These are phyloP conservation scores for Chrysanthemum seticuspe DNA, from an alignment of 129 eudicot species.

Conservation along the genomic window DNA sequence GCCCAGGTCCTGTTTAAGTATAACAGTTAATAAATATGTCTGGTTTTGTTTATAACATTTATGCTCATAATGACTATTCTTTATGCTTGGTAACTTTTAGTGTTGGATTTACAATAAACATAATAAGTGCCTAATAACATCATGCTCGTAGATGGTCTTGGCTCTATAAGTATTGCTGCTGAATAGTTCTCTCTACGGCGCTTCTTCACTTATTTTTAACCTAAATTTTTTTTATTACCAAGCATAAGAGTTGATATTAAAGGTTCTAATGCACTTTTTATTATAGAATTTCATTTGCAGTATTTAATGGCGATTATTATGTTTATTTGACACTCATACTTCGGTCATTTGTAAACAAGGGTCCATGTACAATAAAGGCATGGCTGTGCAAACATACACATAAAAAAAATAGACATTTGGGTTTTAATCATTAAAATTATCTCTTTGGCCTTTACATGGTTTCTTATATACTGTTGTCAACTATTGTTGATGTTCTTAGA, in stretches of 20 bases:
- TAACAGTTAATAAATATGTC: not conserved
- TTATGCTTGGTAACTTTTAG: constrained; percentile 7
- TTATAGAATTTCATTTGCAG: not conserved
- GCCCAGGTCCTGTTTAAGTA: constrained; percentile 56
- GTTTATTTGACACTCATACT: not conserved
- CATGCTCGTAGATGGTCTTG: constrained; percentile 21
- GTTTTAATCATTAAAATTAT: not conserved
- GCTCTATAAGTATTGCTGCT: constrained; percentile 6
- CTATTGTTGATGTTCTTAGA: not conserved
- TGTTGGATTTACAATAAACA: constrained; percentile 11
- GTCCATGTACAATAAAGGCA: not conserved
- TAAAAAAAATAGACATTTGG: not conserved
- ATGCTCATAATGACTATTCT: constrained; percentile 4
- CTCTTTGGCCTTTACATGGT: constrained; percentile 4
- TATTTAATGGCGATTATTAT: not conserved
- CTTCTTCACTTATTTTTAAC: constrained; percentile 9
- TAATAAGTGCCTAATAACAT: not conserved
- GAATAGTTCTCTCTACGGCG: not conserved
- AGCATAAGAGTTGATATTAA: not conserved
- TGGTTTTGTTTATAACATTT: constrained; percentile 4
- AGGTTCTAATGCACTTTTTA: not conserved
- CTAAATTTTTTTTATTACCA: not conserved
- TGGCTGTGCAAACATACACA: constrained; percentile 9
- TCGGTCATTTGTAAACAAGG: not conserved
- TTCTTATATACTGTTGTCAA: not conserved